Evolutionary conservation across 1,284 basidiomycete species (phyloP).

Genomic region (Caloboletus firmus): DNA sequence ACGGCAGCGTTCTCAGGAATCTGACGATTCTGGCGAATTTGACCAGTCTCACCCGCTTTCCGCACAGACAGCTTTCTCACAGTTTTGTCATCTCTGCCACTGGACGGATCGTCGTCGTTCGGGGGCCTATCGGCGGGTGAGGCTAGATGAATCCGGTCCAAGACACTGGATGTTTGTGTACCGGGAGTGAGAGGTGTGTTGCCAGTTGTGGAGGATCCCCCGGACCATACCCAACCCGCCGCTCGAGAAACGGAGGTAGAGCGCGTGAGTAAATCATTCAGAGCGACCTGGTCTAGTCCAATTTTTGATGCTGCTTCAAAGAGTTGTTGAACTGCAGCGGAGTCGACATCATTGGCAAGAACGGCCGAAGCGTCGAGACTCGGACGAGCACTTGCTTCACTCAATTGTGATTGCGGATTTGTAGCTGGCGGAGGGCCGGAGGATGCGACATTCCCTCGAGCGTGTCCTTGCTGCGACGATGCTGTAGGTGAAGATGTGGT

Average conservation of each 20-base stretch:
- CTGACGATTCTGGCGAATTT: slow-evolving; percentile 42
- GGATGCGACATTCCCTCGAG: slow-evolving; percentile 21
- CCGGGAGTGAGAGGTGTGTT: slow-evolving; percentile 18
- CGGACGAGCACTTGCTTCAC: slow-evolving; percentile 23
- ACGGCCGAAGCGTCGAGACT: slow-evolving; percentile 26
- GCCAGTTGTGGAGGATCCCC: slow-evolving; percentile 37
- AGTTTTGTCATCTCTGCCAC: slow-evolving; percentile 35
- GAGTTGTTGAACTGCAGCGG: slow-evolving; percentile 58
- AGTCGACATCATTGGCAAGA: slow-evolving; percentile 23
- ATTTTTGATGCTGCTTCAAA: slow-evolving; percentile 73
- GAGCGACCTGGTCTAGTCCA: slow-evolving; percentile 66
- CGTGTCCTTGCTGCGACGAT: slow-evolving; percentile 35
- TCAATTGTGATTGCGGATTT: slow-evolving; percentile 2
- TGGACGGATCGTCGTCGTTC: slow-evolving; percentile 37
- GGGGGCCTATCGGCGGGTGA: slow-evolving; percentile 35
- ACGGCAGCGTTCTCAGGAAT: slow-evolving; percentile 48
- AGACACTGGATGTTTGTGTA: slow-evolving; percentile 13
- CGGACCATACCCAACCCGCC: slow-evolving; percentile 42
- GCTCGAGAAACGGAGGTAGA: slow-evolving; percentile 64
- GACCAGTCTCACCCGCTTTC: slow-evolving; percentile 40
- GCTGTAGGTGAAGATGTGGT: slow-evolving; percentile 34
- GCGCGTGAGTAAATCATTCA: slow-evolving; percentile 68
- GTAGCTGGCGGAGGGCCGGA: slow-evolving; percentile 10
- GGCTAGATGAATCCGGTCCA: slow-evolving; percentile 31
- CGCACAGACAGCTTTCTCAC: slow-evolving; percentile 39